A percentile compares a stretch with the other conserved stretches of the same genome.
Conservation (phyloP, 1,284 basidiomycete species). For the Irpex lacteus region DNA sequence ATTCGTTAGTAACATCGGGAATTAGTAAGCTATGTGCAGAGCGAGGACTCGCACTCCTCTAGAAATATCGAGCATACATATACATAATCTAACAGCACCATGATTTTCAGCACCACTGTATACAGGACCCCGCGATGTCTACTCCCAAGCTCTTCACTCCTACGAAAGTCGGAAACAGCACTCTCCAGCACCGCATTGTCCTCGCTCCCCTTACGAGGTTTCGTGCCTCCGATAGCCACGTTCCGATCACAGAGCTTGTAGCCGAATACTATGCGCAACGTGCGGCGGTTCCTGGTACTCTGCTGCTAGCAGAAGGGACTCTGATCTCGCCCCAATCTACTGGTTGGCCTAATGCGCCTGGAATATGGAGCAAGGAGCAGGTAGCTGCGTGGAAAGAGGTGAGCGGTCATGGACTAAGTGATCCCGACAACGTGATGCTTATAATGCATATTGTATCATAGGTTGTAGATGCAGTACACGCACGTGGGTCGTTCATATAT, state of each 20-base stretch:
- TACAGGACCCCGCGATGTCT: no score
- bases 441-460: neutral
- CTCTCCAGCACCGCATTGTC: constrained; percentile 42
- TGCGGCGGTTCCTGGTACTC: constrained; percentile 34
- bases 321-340: constrained; percentile 38
- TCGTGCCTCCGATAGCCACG: constrained; percentile 31
- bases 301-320: constrained; percentile 49
- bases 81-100: no score
- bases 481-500: constrained; percentile 39
- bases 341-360: constrained; percentile 37
- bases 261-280: constrained; percentile 39
- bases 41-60: no score
- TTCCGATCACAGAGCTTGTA: constrained; percentile 26
- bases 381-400: constrained; percentile 46
- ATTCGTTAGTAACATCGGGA: no score
- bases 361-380: constrained; percentile 44
- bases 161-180: neutral
- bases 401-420: constrained; percentile 1
- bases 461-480: constrained; percentile 29
- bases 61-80: no score
- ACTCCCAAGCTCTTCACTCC: no score
- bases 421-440: no score
- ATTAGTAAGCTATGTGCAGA: no score
- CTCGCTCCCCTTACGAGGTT: constrained; percentile 46
- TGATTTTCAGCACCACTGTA: no score